Base-by-base conservation (phyloP, 257 asterid species). In the Plantago ovata region DNA sequence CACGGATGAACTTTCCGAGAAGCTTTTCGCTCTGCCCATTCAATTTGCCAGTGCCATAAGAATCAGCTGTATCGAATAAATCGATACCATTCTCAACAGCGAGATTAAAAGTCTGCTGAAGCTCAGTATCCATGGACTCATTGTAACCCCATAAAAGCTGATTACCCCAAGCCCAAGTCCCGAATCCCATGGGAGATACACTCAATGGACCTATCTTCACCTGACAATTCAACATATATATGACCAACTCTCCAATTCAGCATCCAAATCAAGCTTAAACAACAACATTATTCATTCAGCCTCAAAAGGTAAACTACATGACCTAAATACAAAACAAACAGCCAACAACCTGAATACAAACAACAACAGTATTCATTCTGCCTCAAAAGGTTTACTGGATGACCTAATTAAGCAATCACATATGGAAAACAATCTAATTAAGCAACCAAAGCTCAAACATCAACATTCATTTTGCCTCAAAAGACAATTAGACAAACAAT, bases 121-220 rank as follows among this genome's bases (percentile, higher is more conserved):
- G 95, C 72, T 92, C 90, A 53, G 22, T 13, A 64, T 92, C 96
- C 96, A 92, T 92, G 41, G 95, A 84, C 74, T 92, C 90, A 59
- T 81, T 76, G 69, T 92, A 88, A 32, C 95, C 96, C 97, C 98
- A 92, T n/a, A 92, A 72, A 57, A 92, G 72, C 74, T 92, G 88
- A 64, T 92, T 92, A 28, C 98, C 98, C 98, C 96, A 92, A 6
- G 98, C 95, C 98, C 98, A 92, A 7, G 98, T 92, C 63, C 98
- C 98, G 63, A 92, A 85, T 39, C 98, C 98, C 95, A 92, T 92
- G 6, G 96, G 98, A 33, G 98, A 92, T 54, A 88, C 97, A 13
- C 76, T 79, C 60, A 85, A 16, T 6, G 93, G 78, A 7, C 96
- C 98, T 53, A 88, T 67, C 60, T 85, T 92, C 58, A 83, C 94